These are phyloP conservation scores for Leucocoprinus leucothites DNA, from an alignment of 768 basidiomycete species.

Conservation along the genomic window DNA sequence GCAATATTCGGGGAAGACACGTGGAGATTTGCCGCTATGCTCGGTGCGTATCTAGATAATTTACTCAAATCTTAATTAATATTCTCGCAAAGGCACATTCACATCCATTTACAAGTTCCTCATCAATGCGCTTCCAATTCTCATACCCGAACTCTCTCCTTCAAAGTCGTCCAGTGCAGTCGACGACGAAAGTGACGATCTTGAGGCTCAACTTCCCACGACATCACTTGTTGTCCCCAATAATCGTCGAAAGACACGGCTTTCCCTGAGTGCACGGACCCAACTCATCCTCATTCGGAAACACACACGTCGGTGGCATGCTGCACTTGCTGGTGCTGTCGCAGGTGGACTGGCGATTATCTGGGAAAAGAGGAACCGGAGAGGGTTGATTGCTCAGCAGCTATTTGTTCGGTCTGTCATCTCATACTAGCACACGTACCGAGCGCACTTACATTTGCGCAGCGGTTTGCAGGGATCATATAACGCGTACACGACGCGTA, in stretches of 20 bases:
- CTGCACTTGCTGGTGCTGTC: slow-evolving; percentile 72
- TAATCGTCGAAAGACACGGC: slow-evolving; percentile 40
- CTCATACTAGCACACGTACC: not conserved
- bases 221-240: slow-evolving; percentile 27
- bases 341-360: slow-evolving; percentile 72
- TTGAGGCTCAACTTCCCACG: slow-evolving; percentile 22
- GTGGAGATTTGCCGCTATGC: slow-evolving; percentile 82
- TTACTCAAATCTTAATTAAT: not conserved
- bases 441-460: not conserved
- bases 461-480: slow-evolving; percentile 91
- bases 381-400: slow-evolving; percentile 77
- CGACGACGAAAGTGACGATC: slow-evolving; percentile 26
- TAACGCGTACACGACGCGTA: slow-evolving; percentile 69
- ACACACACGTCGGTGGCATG: slow-evolving; percentile 73
- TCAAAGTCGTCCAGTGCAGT: slow-evolving; percentile 24
- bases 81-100: slow-evolving; percentile 55
- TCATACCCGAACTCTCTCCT: slow-evolving; percentile 50
- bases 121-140: slow-evolving; percentile 72
- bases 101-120: slow-evolving; percentile 76
- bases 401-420: slow-evolving; percentile 76
- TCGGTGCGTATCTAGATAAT: slow-evolving; percentile 48
- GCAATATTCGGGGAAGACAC: slow-evolving; percentile 85
- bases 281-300: slow-evolving; percentile 64
- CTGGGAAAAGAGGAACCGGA: slow-evolving; percentile 68
- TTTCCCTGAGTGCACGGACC: slow-evolving; percentile 61